Percentiles rank a stretch among this genome's conserved stretches.
Evolutionary conservation across 129 eudicot species (phyloP).

Genomic region (Chrysanthemum makinoi): DNA sequence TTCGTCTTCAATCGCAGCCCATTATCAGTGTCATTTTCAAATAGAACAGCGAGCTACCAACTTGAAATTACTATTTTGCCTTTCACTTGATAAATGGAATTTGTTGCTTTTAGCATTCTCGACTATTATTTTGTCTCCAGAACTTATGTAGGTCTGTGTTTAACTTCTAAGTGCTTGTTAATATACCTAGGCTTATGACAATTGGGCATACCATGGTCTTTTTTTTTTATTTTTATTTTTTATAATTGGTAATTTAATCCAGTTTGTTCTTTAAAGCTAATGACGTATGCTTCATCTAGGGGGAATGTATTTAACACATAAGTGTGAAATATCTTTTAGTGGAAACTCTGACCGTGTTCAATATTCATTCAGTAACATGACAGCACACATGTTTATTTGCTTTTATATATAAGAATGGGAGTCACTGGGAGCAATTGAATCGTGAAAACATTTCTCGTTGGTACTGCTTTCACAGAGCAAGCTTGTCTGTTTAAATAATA

Average conservation of each 20-base stretch:
- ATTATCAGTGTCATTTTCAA: neutral
- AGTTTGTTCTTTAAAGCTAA: too few relatives aligned
- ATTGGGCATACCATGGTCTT: too few relatives aligned
- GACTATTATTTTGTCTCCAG: too few relatives aligned
- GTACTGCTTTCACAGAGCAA: slow-evolving; percentile 11
- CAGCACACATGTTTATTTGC: neutral
- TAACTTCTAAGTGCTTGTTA: too few relatives aligned
- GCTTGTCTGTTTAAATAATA: slow-evolving; percentile 15
- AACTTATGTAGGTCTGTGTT: too few relatives aligned
- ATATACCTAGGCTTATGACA: too few relatives aligned
- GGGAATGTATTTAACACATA: neutral
- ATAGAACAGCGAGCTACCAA: neutral
- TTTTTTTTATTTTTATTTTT: too few relatives aligned
- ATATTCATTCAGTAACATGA: neutral
- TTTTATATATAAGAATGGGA: neutral
- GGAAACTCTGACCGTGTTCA: neutral
- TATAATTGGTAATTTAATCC: too few relatives aligned
- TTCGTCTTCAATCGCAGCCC: neutral
- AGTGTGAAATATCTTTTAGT: slow-evolving; percentile 3
- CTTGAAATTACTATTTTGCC: too few relatives aligned
- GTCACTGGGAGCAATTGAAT: neutral
- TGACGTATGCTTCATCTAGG: too few relatives aligned
- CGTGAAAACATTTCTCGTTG: neutral
- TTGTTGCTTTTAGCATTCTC: too few relatives aligned
- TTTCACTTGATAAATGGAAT: too few relatives aligned